Evolutionary conservation across 306 rosid species (phyloP), one percentile per base, ranked within the genome.

Genomic region (Cucumis melo): DNA sequence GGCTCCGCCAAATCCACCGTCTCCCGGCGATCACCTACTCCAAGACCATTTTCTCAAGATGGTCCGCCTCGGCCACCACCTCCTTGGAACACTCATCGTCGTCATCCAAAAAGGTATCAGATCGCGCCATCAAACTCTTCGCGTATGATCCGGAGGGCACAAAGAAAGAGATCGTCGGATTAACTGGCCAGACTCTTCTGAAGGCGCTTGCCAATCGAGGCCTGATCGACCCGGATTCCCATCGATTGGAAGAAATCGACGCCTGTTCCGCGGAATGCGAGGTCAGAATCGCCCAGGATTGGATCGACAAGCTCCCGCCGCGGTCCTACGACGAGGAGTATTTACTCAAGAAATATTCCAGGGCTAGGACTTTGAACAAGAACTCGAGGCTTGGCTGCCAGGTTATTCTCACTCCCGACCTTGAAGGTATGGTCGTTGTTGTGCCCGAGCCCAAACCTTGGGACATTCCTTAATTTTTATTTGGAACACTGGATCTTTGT

Each of bases 341-440:
- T 65, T 84, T 95, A 29, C 93, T 89, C 48, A 87, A 85, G 78
- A 81, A 85, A 24, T 84, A 84, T 54, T 70, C 96, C 2, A 83
- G 99, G 78, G 85, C 85, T 71, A 87, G 97, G 83, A 66, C 83
- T 68, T 80, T 94, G 51, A 94, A 92, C 87, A 84, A 77, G 86
- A 98, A 94, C 82, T 94, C 96, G 17, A 85, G 97, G 79, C 91
- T 92, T 19, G 93, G 92, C 0, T 94, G 99, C 79, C 98, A 94
- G 92, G 91, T 94, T 21, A 85, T 92, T 53, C 95, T 94, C 42
- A 82, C 86, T n/a, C 88, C 55, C 6, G 86, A 86, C 6, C 98
- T 90, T 44, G 89, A 95, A 90, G 99, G 99, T 88, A 95, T 95
- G 98, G 93, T 95, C 51, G 93, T 92, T 5, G 98, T 92, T 0